These are phyloP conservation scores for Pythium myriotylum DNA, from an alignment of 352 stramenopile species.

Conservation along the genomic window DNA sequence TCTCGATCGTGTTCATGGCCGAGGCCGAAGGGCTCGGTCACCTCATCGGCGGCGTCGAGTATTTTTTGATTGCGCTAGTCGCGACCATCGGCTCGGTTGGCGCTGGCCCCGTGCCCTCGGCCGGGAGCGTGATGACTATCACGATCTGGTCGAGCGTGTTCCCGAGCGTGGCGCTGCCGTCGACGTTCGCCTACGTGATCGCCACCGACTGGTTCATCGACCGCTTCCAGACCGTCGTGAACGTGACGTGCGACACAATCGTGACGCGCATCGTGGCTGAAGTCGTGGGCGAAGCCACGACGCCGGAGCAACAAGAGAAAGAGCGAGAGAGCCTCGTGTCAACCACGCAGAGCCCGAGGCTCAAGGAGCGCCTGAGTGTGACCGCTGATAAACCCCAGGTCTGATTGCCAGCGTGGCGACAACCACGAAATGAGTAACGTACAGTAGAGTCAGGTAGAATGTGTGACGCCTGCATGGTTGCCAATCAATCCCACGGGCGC, in stretches of 20 bases:
- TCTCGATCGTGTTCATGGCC: slow-evolving; percentile 47
- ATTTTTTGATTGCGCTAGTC: slow-evolving; percentile 39
- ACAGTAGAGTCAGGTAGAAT: too few relatives aligned
- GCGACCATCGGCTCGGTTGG: slow-evolving; percentile 34
- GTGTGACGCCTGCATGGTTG: too few relatives aligned
- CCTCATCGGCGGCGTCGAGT: slow-evolving; percentile 32
- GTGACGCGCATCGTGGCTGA: slow-evolving; percentile 60
- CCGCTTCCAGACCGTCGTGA: slow-evolving; percentile 56
- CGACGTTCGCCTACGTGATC: slow-evolving; percentile 56
- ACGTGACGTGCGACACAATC: slow-evolving; percentile 62
- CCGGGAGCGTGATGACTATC: slow-evolving; percentile 43
- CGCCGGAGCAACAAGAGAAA: slow-evolving; percentile 19
- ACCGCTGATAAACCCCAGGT: background rate
- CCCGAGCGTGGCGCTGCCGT: slow-evolving; percentile 36
- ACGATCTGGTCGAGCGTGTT: slow-evolving; percentile 47
- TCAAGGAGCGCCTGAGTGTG: slow-evolving; percentile 25
- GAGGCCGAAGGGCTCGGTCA: slow-evolving; percentile 26
- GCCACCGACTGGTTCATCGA: slow-evolving; percentile 68
- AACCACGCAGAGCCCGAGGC: slow-evolving; percentile 12
- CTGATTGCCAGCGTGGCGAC: background rate
- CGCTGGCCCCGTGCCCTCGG: slow-evolving; percentile 33
- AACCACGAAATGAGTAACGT: background rate
- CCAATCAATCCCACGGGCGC: too few relatives aligned
- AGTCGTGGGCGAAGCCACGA: slow-evolving; percentile 31
- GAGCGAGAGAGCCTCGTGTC: slow-evolving; percentile 30